Evolutionary conservation across 768 basidiomycete species (phyloP).

Genomic region (Calocybe indica): DNA sequence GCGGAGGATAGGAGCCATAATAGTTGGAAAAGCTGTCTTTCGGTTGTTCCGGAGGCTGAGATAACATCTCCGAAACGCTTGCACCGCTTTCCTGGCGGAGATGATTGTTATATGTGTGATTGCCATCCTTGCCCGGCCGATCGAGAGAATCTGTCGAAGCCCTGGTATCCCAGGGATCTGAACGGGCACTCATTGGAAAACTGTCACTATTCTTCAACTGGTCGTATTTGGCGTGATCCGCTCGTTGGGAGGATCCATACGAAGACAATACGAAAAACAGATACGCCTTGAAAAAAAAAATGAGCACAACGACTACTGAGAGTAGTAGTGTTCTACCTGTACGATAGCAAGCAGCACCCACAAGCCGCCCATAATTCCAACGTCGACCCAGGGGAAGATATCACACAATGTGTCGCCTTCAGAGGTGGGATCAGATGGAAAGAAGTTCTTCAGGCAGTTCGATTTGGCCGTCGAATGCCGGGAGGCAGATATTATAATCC

Average conservation of each 20-base stretch:
- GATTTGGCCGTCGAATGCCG: slow-evolving; percentile 68
- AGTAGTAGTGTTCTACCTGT: slow-evolving; percentile 46
- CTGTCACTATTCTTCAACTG: slow-evolving; percentile 56
- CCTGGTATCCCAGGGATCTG: slow-evolving; percentile 67
- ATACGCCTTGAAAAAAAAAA: slow-evolving; percentile 34
- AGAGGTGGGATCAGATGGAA: slow-evolving; percentile 28
- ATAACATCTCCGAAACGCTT: slow-evolving; percentile 51
- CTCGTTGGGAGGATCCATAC: slow-evolving; percentile 68
- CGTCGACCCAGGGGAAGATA: slow-evolving; percentile 88
- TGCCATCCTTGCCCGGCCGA: slow-evolving; percentile 10
- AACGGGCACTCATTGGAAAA: slow-evolving; percentile 58
- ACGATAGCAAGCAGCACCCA: slow-evolving; percentile 78
- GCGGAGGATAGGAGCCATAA: slow-evolving; percentile 24
- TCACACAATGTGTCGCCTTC: slow-evolving; percentile 76
- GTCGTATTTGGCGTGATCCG: slow-evolving; percentile 79
- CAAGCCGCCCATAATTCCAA: slow-evolving; percentile 86
- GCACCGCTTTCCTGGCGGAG: slow-evolving; percentile 46
- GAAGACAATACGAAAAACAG: slow-evolving; percentile 40
- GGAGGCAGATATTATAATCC: slow-evolving; percentile 76
- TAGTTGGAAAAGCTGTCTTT: slow-evolving; percentile 32
- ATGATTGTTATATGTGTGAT: slow-evolving; percentile 37
- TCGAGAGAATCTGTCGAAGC: slow-evolving; percentile 36
- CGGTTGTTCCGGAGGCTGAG: slow-evolving; percentile 40
- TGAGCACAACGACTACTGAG: slow-evolving; percentile 1
- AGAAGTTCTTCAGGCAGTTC: slow-evolving; percentile 60